These are phyloP conservation scores for Scedosporium aurantiacum DNA, from an alignment of 2,329 filamentous ascomycete genomes.

Conservation along the genomic window DNA sequence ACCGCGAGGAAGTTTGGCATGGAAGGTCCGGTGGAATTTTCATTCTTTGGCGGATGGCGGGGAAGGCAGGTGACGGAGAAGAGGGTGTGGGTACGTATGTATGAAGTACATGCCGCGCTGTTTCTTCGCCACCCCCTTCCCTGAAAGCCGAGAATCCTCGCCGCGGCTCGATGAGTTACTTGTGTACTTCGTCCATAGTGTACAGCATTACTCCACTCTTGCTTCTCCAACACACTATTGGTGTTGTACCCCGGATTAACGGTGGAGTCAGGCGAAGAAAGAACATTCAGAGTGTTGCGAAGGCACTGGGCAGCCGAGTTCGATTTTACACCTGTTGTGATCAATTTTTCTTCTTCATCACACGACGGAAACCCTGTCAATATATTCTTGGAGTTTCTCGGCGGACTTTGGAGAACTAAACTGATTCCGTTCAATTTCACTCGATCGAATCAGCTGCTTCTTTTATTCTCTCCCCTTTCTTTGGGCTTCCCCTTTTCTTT, in stretches of 20 bases:
- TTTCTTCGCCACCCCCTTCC: neutral
- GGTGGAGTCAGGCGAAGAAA: neutral
- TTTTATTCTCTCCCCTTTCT: too few relatives aligned
- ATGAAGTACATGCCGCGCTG: too few relatives aligned
- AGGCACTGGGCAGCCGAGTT: neutral
- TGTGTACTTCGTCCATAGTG: neutral
- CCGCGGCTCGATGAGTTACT: neutral
- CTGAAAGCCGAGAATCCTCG: neutral
- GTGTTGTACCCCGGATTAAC: neutral
- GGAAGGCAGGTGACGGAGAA: constrained; percentile 6
- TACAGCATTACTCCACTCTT: neutral
- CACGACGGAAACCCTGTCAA: neutral
- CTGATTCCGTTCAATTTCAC: too few relatives aligned
- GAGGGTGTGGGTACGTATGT: neutral
- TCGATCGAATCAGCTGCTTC: too few relatives aligned
- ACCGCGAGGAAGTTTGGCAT: neutral
- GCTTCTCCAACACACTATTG: neutral
- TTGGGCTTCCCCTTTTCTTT: too few relatives aligned
- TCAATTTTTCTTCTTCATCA: neutral
- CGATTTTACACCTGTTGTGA: neutral
- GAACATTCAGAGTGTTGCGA: too few relatives aligned
- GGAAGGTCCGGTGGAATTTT: too few relatives aligned
- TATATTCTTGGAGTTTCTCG: neutral
- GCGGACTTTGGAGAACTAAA: neutral
- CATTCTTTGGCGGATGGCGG: constrained; percentile 1